phyloP scores from a whole-genome alignment of 768 basidiomycete species.

The Tylopilus sp. region DNA sequence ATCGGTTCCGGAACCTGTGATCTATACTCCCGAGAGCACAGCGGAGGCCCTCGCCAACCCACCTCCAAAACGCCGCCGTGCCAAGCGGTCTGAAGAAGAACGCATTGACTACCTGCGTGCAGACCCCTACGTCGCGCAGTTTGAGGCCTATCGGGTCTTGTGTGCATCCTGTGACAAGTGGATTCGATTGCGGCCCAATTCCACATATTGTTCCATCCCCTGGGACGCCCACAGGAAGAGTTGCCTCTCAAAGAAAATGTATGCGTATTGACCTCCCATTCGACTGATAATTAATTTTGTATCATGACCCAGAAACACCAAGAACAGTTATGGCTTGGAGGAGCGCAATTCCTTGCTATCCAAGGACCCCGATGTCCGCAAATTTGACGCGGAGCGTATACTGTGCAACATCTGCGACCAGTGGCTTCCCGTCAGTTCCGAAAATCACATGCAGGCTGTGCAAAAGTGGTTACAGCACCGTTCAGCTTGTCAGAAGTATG shows the following conservation, averaged over 20 bases:
- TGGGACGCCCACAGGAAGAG: constrained; percentile 87
- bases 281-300: constrained; percentile 8
- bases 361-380: constrained; percentile 68
- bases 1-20: constrained; percentile 34
- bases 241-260: constrained; percentile 78
- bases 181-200: constrained; percentile 83
- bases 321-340: constrained; percentile 57
- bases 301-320: constrained; percentile 30
- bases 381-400: constrained; percentile 70
- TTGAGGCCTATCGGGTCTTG: constrained; percentile 76
- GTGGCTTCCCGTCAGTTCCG: constrained; percentile 60
- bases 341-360: constrained; percentile 56
- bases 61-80: constrained; percentile 61
- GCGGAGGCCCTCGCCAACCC: constrained; percentile 44
- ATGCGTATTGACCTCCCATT: too few species aligned
- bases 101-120: constrained; percentile 64
- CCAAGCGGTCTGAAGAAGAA: constrained; percentile 75
- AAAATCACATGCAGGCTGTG: constrained; percentile 59
- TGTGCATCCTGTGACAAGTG: constrained; percentile 82
- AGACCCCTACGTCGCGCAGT: constrained; percentile 77
- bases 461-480: constrained; percentile 67
- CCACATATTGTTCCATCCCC: constrained; percentile 84
- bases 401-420: constrained; percentile 65
- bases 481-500: constrained; percentile 45
- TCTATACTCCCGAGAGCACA: constrained; percentile 42